These are phyloP conservation scores for Hypholoma sublateritium DNA, from an alignment of 768 basidiomycete genomes.

Conservation along the genomic window DNA sequence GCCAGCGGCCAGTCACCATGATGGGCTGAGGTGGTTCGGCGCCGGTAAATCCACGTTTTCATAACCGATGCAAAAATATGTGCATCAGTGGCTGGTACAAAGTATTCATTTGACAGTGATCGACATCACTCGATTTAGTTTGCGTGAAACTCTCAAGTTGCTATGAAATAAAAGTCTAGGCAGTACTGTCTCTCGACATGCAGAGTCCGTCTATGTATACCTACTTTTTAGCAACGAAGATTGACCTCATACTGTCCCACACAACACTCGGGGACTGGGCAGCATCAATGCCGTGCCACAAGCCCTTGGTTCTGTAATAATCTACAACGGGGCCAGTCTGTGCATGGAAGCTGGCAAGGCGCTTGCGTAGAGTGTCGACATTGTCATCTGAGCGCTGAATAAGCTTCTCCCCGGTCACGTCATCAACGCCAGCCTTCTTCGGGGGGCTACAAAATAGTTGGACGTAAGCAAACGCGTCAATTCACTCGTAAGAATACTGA, in stretches of 20 bases:
- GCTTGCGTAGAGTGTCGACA: conserved; percentile 89
- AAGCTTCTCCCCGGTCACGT: conserved; percentile 92
- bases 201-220: conserved; percentile 2
- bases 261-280: conserved; percentile 91
- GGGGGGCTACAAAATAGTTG: conserved; percentile 67
- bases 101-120: no score
- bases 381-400: conserved; percentile 99
- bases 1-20: neutral
- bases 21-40: conserved; percentile 1
- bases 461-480: conserved; percentile 2
- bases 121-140: no score
- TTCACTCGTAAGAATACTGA: conserved; percentile 38
- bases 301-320: conserved; percentile 89
- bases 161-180: neutral
- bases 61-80: no score
- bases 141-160: neutral
- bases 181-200: neutral
- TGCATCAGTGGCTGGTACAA: no score
- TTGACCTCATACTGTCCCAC: conserved; percentile 77
- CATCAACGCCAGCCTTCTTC: conserved; percentile 93
- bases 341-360: conserved; percentile 83
- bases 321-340: conserved; percentile 96
- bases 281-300: conserved; percentile 92
- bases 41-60: neutral
- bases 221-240: conserved; percentile 56